Base-by-base conservation (phyloP, 257 asterid genomes). In the Avicennia marina region DNA sequence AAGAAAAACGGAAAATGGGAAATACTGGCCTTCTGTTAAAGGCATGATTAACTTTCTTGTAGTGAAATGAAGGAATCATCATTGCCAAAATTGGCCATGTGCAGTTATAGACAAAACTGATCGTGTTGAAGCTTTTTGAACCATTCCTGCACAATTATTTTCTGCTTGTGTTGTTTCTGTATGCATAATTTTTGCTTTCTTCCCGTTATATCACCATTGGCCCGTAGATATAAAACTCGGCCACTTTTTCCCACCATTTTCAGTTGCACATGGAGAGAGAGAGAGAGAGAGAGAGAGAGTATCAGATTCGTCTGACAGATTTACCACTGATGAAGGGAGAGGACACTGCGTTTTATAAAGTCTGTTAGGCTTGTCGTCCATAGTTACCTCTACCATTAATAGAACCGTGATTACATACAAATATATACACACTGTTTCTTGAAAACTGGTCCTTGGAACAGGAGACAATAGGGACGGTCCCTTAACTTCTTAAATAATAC, bases 291-390 rank as follows among this genome's bases (percentile, higher is more conserved):
- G 69, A 27, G 59, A 43, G 60, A 51, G 72, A 56, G 65, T 16
- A 62, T 66, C 50, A 21, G 81, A 78, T 76, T 75, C 81, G 62
- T 61, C 83, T 80, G 95, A 78, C 81, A 68, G 84, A 79, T 76
- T 61, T 73, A 18, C 34, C 58, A 42, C 71, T 22, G 64, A 63
- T 57, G 51, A 67, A 58, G 46, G 50, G 56, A 48, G 53, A 65
- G 78, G 65, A 68, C 68, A 53, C 63, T 71, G 67, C 63, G 18
- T 47, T 41, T 52, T 65, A 53, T 44, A 26, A 26, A 66, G 58
- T 68, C 71, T 20, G 85, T 79, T 79, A 77, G 50, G 62, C 27
- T 69, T 75, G 94, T 81, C 78, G 66, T 75, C 72, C 74, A 60
- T 45, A 27, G 18, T 27, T 49, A 47, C 46, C 44, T 25, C 45